These are phyloP conservation scores for Dittrichia graveolens DNA, from an alignment of 129 eudicot genomes.

Conservation along the genomic window DNA sequence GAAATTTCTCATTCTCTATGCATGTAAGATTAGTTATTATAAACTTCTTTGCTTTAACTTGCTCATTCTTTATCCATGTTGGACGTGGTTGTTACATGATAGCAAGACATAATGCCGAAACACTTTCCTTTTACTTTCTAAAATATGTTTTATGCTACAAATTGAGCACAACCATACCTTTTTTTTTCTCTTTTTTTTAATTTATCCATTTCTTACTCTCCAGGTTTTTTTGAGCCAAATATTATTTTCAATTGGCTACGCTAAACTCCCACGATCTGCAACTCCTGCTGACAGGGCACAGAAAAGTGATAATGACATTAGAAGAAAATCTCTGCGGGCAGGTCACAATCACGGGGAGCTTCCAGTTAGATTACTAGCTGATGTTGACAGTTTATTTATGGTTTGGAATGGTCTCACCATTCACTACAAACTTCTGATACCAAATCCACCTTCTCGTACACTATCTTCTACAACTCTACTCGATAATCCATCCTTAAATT, in stretches of 20 bases:
- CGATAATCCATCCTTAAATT: slow-evolving; percentile 50
- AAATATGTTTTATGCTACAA: neutral
- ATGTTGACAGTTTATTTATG: slow-evolving; percentile 79
- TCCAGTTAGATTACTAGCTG: slow-evolving; percentile 85
- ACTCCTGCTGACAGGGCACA: slow-evolving; percentile 59
- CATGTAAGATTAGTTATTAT: neutral
- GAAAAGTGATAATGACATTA: slow-evolving; percentile 51
- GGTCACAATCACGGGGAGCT: slow-evolving; percentile 61
- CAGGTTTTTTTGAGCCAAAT: slow-evolving; percentile 83
- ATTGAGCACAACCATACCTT: neutral
- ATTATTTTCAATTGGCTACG: slow-evolving; percentile 59
- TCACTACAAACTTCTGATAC: slow-evolving; percentile 88
- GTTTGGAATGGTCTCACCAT: slow-evolving; percentile 62
- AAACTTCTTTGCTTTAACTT: neutral
- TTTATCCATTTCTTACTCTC: neutral
- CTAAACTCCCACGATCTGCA: slow-evolving; percentile 89
- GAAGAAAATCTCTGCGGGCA: slow-evolving; percentile 49
- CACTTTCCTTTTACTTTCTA: neutral
- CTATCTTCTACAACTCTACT: slow-evolving; percentile 63
- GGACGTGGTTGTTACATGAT: neutral
- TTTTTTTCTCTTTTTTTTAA: neutral
- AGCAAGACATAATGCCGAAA: neutral
- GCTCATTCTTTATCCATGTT: too few relatives aligned
- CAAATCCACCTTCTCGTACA: slow-evolving; percentile 80
- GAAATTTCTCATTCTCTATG: slow-evolving; percentile 3